Evolutionary conservation across 495 filamentous ascomycete genomes (phyloP).

Genomic region (Penicillium tannophilum): DNA sequence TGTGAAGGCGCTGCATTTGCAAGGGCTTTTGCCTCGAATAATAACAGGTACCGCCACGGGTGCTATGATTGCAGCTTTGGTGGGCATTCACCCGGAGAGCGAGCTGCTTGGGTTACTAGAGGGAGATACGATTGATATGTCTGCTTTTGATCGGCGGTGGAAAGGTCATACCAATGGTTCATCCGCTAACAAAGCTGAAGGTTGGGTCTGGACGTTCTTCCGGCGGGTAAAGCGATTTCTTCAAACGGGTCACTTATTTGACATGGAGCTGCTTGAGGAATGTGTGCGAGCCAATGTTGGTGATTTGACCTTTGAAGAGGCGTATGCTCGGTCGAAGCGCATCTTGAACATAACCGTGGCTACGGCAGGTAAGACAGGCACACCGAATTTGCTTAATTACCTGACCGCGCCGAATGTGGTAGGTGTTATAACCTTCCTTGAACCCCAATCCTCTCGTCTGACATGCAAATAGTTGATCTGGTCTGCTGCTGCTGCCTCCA

Average conservation of each 20-base stretch:
- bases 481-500: slow-evolving; percentile 92
- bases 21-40: slow-evolving; percentile 84
- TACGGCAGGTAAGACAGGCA: slow-evolving; percentile 68
- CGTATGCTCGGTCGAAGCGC: slow-evolving; percentile 80
- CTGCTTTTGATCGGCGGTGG: slow-evolving; percentile 63
- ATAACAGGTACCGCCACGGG: slow-evolving; percentile 91
- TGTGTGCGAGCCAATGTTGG: slow-evolving; percentile 85
- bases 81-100: slow-evolving; percentile 86
- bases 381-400: slow-evolving; percentile 88
- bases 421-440: slow-evolving; percentile 36
- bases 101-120: slow-evolving; percentile 76
- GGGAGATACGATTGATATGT: slow-evolving; percentile 80
- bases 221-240: slow-evolving; percentile 67
- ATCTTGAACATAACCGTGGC: slow-evolving; percentile 93
- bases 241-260: slow-evolving; percentile 78
- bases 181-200: slow-evolving; percentile 21
- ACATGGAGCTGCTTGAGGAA: slow-evolving; percentile 79
- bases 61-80: slow-evolving; percentile 86
- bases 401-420: slow-evolving; percentile 93
- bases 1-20: slow-evolving; percentile 81
- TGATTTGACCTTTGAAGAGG: slow-evolving; percentile 92
- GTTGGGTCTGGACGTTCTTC: slow-evolving; percentile 57
- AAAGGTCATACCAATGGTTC: slow-evolving; percentile 7
- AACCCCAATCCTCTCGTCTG: neutral
- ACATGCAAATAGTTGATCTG: slow-evolving; percentile 66